Evolutionary conservation across 1,139 yeast species (phyloP).

Genomic region (Hanseniaspora gamundiae): DNA sequence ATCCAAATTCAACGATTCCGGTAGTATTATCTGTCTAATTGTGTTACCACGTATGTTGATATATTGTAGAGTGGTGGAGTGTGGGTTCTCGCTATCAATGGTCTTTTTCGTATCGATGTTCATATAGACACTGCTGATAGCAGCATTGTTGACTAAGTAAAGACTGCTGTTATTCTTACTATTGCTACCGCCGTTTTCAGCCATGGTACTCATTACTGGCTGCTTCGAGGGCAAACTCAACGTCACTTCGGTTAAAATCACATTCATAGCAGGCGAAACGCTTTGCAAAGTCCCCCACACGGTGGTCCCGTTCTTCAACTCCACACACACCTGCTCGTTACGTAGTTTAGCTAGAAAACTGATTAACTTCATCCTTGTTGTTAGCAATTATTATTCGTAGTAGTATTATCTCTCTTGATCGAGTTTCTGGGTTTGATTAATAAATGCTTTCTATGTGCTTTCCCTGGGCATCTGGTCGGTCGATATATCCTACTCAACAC

Average conservation of each 20-base stretch:
- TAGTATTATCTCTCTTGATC: too few species aligned
- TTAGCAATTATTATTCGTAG: too few species aligned
- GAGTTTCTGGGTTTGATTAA: too few species aligned
- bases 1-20: conserved; percentile 81
- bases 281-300: conserved; percentile 61
- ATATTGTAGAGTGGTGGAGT: conserved; percentile 62
- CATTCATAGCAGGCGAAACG: conserved; percentile 89
- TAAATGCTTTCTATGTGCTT: too few species aligned
- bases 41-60: conserved; percentile 86
- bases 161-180: neutral
- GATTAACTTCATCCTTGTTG: conserved; percentile 42
- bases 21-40: conserved; percentile 71
- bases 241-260: conserved; percentile 70
- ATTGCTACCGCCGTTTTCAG: neutral
- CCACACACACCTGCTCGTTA: conserved; percentile 83
- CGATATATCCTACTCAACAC: too few species aligned
- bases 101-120: conserved; percentile 10
- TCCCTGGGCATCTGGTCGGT: too few species aligned
- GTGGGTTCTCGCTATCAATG: conserved; percentile 49
- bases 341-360: conserved; percentile 79
- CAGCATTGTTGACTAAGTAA: conserved; percentile 5
- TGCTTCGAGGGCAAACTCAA: conserved; percentile 15
- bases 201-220: neutral
- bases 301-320: conserved; percentile 78
- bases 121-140: conserved; percentile 19